Evolutionary conservation across 495 filamentous ascomycete genomes (phyloP), one percentile per base, ranked within the genome.

Genomic region (Lophium mytilinum): DNA sequence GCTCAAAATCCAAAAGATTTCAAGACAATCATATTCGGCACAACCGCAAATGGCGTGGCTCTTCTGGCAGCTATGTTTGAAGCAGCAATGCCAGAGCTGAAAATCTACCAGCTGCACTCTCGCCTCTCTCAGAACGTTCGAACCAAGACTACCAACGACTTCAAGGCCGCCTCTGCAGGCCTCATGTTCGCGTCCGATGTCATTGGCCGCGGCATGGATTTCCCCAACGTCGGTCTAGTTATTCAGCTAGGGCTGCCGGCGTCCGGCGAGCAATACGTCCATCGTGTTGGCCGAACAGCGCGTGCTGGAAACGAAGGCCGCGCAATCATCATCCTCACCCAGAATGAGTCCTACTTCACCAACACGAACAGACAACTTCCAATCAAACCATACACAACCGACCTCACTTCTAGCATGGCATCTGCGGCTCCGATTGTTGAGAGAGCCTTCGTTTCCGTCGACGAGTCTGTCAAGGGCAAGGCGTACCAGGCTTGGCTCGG

Each of bases 181-280:
- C 75, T 87, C 53, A 68, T 88, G 63, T 79, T 87, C 61, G 84
- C 84, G 36, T 81, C 81, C 14, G 84, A 88, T 66, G 83, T 88
- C 21, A 79, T 88, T 45, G 85, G 84, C 15, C 79, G 85, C 51
- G 85, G 85, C 33, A 86, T 90, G 83, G 85, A 90, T 67, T 88
- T 88, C 67, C 85, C 84, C 1, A 78, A 79, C 46, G 85, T 88
- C 36, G 85, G 82, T 37, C 83, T 86, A 56, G 83, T 90, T 60
- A 78, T 90, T 52, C 86, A 90, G 65, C 68, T 85, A 7, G 84
- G 85, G 33, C 60, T 83, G 17, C 84, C 86, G 9, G 66, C 75
- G 1, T 76, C 77, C 50, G 75, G 77, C 21, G 82, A 87, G 59
- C 80, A 83, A 42, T 90, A 90, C 70, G 78, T 89, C 53, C 86